These are phyloP conservation scores for Taiozyma onychis DNA, from an alignment of 1,139 yeast genomes.

Conservation along the genomic window DNA sequence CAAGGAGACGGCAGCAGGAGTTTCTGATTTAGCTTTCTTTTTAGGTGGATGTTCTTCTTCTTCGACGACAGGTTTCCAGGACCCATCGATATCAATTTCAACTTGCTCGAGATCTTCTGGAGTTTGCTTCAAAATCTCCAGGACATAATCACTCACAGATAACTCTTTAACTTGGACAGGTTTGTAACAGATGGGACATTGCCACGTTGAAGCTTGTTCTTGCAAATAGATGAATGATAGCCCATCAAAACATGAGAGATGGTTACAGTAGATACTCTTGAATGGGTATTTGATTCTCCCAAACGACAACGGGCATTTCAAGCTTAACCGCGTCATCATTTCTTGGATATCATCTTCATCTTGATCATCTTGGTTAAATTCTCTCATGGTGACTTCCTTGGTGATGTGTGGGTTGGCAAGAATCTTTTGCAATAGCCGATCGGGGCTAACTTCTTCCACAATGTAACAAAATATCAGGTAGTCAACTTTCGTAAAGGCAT, in stretches of 20 bases:
- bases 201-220: slow-evolving; percentile 58
- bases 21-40: slow-evolving; percentile 3
- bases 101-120: slow-evolving; percentile 47
- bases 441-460: slow-evolving; percentile 42
- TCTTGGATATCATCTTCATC: slow-evolving; percentile 56
- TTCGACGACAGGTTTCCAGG: slow-evolving; percentile 42
- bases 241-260: slow-evolving; percentile 71
- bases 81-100: slow-evolving; percentile 50
- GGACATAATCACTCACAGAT: slow-evolving; percentile 55
- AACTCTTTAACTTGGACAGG: slow-evolving; percentile 43
- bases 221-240: slow-evolving; percentile 54
- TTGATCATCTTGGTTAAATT: slow-evolving; percentile 34
- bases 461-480: slow-evolving; percentile 46
- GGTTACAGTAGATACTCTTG: slow-evolving; percentile 54
- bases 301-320: slow-evolving; percentile 62
- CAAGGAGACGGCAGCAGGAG: slow-evolving; percentile 3
- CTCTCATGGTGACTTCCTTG: slow-evolving; percentile 38
- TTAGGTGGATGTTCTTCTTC: slow-evolving; percentile 7
- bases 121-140: slow-evolving; percentile 42
- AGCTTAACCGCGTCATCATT: slow-evolving; percentile 48
- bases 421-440: slow-evolving; percentile 29
- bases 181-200: slow-evolving; percentile 58
- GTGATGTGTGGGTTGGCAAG: slow-evolving; percentile 42
- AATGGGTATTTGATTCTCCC: slow-evolving; percentile 57
- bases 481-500: slow-evolving; percentile 44